Evolutionary conservation across 768 basidiomycete genomes (phyloP).

Genomic region (Xerocomus spinulosus): DNA sequence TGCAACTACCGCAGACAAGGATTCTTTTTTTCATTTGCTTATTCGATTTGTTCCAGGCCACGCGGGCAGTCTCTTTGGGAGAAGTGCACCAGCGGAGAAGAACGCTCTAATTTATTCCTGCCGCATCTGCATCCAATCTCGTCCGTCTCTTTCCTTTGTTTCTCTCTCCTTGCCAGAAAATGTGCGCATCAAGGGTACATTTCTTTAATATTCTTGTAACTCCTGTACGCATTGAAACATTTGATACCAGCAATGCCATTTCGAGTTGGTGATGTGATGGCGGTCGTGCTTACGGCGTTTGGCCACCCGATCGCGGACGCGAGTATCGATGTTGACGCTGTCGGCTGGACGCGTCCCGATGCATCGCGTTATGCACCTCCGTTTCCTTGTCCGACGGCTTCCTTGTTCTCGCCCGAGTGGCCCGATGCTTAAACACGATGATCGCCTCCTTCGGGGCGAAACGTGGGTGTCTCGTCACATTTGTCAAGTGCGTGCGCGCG

Average conservation of each 20-base stretch:
- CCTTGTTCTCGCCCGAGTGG: too few relatives aligned
- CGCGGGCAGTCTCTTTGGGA: conserved; percentile 19
- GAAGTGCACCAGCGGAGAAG: conserved; percentile 16
- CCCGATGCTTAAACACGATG: too few relatives aligned
- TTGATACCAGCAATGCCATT: conserved; percentile 15
- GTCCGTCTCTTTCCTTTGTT: conserved; percentile 3
- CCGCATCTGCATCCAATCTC: conserved; percentile 21
- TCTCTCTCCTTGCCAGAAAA: conserved; percentile 1
- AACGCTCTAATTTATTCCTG: conserved; percentile 19
- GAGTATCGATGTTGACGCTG: neutral
- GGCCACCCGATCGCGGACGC: neutral
- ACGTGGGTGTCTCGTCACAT: too few relatives aligned
- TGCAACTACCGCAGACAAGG: conserved; percentile 22
- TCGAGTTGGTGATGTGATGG: too few relatives aligned
- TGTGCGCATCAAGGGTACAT: neutral
- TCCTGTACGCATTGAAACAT: conserved; percentile 20
- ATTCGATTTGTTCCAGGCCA: conserved; percentile 18
- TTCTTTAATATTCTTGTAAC: conserved; percentile 16
- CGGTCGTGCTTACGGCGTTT: too few relatives aligned
- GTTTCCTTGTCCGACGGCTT: too few relatives aligned
- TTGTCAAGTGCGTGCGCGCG: too few relatives aligned
- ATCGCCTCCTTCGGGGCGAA: neutral
- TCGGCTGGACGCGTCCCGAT: too few relatives aligned
- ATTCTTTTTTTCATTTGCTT: conserved; percentile 18
- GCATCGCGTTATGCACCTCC: too few relatives aligned